Base-by-base conservation (phyloP, 1,284 basidiomycete genomes). In the Trametes hirsuta region DNA sequence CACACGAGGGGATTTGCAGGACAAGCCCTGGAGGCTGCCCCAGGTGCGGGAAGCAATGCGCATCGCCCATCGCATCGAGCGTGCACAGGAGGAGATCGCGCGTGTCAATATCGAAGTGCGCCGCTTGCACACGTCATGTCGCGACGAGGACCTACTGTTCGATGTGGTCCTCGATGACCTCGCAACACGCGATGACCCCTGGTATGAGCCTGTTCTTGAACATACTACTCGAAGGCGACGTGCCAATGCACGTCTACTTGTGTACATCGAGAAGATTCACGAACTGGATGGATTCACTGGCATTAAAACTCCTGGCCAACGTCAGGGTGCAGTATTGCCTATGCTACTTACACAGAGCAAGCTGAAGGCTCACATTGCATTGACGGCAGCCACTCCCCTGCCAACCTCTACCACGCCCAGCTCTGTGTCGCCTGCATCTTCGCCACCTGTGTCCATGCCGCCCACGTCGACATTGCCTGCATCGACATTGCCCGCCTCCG, bases 21-120 rank as follows among this genome's bases (percentile, higher is more conserved):
- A 69, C 0, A 61, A 65, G 18, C 66, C 61, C 0, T 79, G 77
- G 78, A 61, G 70, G 0, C 46, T 64, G 1, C 70, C 74, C 0
- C 60, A 58, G 0, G 60, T 68, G 1, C 70, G 72, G 1, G 64
- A 66, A n/a, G 55, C 68, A 0, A 71, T 75, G 61, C 68, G 72
- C 18, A 56, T 48, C 1, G 66, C 68, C 44, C 69, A 69, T 35
- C 70, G 72, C 12, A 64, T 77, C 5, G 41, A 58, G 12, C 71
- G 71, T 8, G 76, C 77, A 1, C 54, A 61, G 0, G 74, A 77
- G 48, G 77, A 79, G 59, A 67, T 79, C 8, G 34, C 11, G 12
- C 47, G 69, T 8, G 63, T 72, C 37, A 71, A 76, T 45, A 37
- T 74, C 11, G 76, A 18, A 18, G 65, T 72, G 1, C 63, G 62